These are phyloP conservation scores for Pilaira anomala DNA, from an alignment of 192 early-diverging fungal genomes.

Conservation along the genomic window DNA sequence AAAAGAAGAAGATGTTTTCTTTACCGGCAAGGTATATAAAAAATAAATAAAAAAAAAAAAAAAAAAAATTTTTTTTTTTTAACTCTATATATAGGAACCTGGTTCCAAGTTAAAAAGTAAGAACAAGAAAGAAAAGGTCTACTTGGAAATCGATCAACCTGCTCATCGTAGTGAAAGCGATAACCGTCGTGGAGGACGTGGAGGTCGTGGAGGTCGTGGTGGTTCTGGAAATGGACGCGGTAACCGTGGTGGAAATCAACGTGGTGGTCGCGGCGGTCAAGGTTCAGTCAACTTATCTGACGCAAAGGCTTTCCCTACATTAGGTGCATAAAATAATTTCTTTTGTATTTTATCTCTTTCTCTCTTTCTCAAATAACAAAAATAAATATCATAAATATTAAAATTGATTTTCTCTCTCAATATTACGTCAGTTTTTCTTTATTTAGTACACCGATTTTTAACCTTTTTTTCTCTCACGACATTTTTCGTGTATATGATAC, in stretches of 20 bases:
- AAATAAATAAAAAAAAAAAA: not conserved
- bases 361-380: not conserved
- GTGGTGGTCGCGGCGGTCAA: not conserved
- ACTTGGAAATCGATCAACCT: conserved; percentile 12
- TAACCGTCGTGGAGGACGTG: not conserved
- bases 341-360: not conserved
- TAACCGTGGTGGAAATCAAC: not conserved
- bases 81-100: conserved; percentile 1
- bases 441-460: too few relatives aligned
- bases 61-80: not conserved
- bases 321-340: not conserved
- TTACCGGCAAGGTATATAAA: conserved; percentile 58
- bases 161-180: conserved; percentile 3
- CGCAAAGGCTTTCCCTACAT: conserved; percentile 8
- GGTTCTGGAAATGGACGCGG: not conserved
- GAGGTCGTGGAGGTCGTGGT: conserved; percentile 1
- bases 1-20: conserved; percentile 74
- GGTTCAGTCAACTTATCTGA: conserved; percentile 16
- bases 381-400: not conserved
- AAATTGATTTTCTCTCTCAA: too few relatives aligned
- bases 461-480: too few relatives aligned
- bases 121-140: conserved; percentile 17
- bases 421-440: too few relatives aligned
- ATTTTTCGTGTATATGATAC: too few relatives aligned
- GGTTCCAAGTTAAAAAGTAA: conserved; percentile 10